Evolutionary conservation across 2,329 filamentous ascomycete genomes (phyloP).

Genomic region (Sarocladiaceae sp.): DNA sequence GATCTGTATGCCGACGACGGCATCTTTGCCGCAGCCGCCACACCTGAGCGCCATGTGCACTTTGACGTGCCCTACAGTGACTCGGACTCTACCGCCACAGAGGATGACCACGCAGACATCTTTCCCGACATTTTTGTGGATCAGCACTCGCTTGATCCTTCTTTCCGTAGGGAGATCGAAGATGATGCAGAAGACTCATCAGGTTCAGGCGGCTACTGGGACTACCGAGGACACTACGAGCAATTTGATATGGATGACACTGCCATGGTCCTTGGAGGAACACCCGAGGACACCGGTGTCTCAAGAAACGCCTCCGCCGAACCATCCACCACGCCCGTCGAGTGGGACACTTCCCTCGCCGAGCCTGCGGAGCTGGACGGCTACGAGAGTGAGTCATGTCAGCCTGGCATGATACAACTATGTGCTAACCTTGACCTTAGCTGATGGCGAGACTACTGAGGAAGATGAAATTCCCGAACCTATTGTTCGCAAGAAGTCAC

Average conservation of each 20-base stretch:
- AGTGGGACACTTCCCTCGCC: background rate
- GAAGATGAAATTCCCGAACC: conserved; percentile 55
- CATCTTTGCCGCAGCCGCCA: conserved; percentile 34
- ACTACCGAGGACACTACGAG: conserved; percentile 40
- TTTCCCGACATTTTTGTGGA: conserved; percentile 77
- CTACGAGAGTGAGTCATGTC: conserved; percentile 53
- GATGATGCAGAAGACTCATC: conserved; percentile 58
- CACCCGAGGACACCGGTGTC: background rate
- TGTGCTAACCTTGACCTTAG: conserved; percentile 39
- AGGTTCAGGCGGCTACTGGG: conserved; percentile 59
- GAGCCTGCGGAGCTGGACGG: conserved; percentile 45
- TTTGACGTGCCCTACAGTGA: conserved; percentile 68
- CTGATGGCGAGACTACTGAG: conserved; percentile 59
- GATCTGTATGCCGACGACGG: conserved; percentile 36
- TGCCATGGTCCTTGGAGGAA: conserved; percentile 2
- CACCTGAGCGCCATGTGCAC: conserved; percentile 62
- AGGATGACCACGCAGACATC: conserved; percentile 59
- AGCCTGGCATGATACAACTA: conserved; percentile 10
- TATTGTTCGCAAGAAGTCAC: conserved; percentile 43
- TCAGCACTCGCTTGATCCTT: conserved; percentile 67
- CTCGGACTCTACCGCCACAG: conserved; percentile 60
- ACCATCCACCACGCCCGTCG: background rate
- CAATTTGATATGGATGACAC: conserved; percentile 36
- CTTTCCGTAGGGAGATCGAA: conserved; percentile 70
- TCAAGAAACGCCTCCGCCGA: background rate